A percentile compares a stretch with the other conserved stretches of the same genome.
phyloP scores from a whole-genome alignment of 345 rosid species.

The Populus euphratica region DNA sequence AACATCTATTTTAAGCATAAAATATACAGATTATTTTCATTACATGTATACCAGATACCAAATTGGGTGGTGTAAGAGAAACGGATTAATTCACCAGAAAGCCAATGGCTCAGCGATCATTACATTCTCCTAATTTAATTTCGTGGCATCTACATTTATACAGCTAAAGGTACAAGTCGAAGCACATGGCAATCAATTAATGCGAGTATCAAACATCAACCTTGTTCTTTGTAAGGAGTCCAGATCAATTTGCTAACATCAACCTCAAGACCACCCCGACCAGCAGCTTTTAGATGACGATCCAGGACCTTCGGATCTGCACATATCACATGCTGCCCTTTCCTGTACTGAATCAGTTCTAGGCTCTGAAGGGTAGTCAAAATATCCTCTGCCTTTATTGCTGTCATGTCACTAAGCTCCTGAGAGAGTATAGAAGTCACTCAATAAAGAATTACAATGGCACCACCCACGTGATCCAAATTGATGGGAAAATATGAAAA shows the following conservation, averaged over 20 bases:
- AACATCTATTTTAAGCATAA: background rate
- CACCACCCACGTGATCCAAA: background rate
- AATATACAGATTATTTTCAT: background rate
- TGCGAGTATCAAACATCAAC: constrained; percentile 27
- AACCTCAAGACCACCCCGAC: constrained; percentile 93
- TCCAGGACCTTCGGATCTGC: constrained; percentile 97
- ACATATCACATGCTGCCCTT: constrained; percentile 97
- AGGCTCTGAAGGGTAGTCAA: constrained; percentile 89
- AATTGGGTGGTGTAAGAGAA: background rate
- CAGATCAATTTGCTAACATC: constrained; percentile 96
- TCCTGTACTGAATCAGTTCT: constrained; percentile 93
- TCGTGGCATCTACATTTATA: constrained; percentile 23
- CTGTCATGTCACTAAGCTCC: constrained; percentile 99
- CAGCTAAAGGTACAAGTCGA: background rate
- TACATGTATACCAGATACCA: background rate
- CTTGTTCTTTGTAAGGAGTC: constrained; percentile 97
- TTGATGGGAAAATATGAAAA: background rate
- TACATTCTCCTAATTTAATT: background rate
- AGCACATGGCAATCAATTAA: background rate
- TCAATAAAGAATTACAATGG: background rate
- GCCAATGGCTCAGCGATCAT: background rate
- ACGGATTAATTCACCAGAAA: background rate
- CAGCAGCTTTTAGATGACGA: constrained; percentile 97
- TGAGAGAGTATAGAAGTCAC: constrained; percentile 24
- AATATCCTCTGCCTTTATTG: constrained; percentile 94